phyloP scores from a whole-genome alignment of 805 yeast species.

The Wickerhamiella siamensis region DNA sequence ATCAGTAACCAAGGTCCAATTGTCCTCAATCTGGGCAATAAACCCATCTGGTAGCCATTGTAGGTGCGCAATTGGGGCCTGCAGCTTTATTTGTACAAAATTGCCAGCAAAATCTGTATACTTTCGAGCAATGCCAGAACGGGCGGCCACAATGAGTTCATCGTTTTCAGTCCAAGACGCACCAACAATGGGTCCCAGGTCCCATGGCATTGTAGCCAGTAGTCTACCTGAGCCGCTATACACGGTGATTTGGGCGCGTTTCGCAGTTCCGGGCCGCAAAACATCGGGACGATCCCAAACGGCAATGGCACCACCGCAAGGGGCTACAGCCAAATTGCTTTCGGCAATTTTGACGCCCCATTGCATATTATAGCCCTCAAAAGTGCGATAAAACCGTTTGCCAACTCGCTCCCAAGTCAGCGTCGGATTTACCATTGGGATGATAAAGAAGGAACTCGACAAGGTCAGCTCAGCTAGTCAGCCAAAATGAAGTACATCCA shows the following conservation, averaged over 20 bases:
- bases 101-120: slow-evolving; percentile 56
- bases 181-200: slow-evolving; percentile 37
- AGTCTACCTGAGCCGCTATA: slow-evolving; percentile 23
- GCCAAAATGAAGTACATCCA: slow-evolving; percentile 35
- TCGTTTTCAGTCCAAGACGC: slow-evolving; percentile 41
- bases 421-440: slow-evolving; percentile 11
- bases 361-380: slow-evolving; percentile 41
- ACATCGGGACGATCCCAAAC: slow-evolving; percentile 15
- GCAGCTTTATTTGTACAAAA: slow-evolving; percentile 28
- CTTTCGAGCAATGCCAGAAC: slow-evolving; percentile 37
- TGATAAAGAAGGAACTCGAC: neutral
- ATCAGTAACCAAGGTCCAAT: neutral
- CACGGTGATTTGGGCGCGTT: slow-evolving; percentile 16
- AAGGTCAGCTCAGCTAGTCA: neutral
- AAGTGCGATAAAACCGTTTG: slow-evolving; percentile 49
- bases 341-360: slow-evolving; percentile 36
- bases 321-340: slow-evolving; percentile 35
- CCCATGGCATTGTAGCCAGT: slow-evolving; percentile 23
- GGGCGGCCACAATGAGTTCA: slow-evolving; percentile 40
- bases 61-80: neutral
- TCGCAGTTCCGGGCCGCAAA: slow-evolving; percentile 8
- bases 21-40: neutral
- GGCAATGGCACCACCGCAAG: slow-evolving; percentile 43
- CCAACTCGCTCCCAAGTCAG: slow-evolving; percentile 66
- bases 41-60: neutral